A percentile compares a stretch with the other conserved stretches of the same genome.
These are phyloP conservation scores for Penicillium sp. DNA, from an alignment of 2,329 filamentous ascomycete species.

Conservation along the genomic window DNA sequence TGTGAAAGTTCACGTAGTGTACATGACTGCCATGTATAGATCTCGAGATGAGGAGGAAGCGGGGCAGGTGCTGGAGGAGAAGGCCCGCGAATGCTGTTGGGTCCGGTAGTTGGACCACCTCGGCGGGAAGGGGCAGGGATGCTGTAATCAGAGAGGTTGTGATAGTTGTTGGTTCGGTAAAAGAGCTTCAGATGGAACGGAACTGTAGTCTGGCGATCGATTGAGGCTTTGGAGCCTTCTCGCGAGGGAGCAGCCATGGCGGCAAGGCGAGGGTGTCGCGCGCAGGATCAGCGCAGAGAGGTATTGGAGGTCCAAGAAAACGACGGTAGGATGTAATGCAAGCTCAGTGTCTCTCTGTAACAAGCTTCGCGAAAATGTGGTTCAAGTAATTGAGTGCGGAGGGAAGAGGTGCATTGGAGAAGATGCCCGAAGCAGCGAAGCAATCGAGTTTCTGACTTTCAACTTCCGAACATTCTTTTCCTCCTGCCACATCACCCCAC, in stretches of 20 bases:
- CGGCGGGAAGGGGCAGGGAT: conserved; percentile 25
- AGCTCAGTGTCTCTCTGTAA: background rate
- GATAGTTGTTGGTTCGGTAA: conserved; percentile 69
- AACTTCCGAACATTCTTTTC: conserved; percentile 11
- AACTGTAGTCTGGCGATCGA: conserved; percentile 66
- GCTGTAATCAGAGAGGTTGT: conserved; percentile 49
- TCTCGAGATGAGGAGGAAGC: conserved; percentile 64
- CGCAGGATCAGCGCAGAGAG: background rate
- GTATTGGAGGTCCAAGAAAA: background rate
- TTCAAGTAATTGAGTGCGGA: background rate
- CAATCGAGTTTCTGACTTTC: conserved; percentile 7
- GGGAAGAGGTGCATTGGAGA: conserved; percentile 6
- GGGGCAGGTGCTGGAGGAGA: conserved; percentile 54
- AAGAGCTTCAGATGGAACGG: conserved; percentile 85
- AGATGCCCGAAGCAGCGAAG: conserved; percentile 14
- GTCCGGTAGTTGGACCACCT: conserved; percentile 29
- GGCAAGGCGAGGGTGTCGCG: conserved; percentile 1
- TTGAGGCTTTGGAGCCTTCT: conserved; percentile 38
- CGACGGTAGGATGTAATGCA: background rate
- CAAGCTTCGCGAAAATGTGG: background rate
- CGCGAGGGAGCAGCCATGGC: conserved; percentile 22
- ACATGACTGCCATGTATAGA: conserved; percentile 83
- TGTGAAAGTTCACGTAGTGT: conserved; percentile 76
- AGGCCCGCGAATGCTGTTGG: conserved; percentile 38
- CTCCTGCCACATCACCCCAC: conserved; percentile 2